These are phyloP conservation scores for Hortiboletus campestris DNA, from an alignment of 768 basidiomycete genomes.

Conservation along the genomic window DNA sequence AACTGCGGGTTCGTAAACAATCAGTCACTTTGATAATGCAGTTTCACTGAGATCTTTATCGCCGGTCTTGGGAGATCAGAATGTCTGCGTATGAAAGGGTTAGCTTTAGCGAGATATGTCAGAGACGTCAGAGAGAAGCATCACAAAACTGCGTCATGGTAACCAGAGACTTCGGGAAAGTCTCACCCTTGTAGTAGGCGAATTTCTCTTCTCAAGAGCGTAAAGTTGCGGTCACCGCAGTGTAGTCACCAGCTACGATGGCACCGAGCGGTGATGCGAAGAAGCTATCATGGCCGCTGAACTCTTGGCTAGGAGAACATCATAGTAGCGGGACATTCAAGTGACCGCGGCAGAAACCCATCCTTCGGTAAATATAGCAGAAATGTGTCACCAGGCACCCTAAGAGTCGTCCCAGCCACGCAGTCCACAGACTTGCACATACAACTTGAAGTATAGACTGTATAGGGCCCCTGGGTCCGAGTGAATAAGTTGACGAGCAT, in stretches of 20 bases:
- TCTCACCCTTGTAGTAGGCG: neutral
- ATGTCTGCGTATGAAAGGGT: neutral
- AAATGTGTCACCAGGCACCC: neutral
- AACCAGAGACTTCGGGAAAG: neutral
- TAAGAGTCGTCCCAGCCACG: neutral
- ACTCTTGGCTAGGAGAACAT: neutral
- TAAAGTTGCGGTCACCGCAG: neutral
- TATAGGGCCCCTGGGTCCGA: neutral
- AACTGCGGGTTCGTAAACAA: neutral
- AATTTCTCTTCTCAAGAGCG: neutral
- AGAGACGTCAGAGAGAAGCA: neutral
- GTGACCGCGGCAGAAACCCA: too few relatives aligned
- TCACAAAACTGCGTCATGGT: neutral
- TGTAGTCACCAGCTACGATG: neutral
- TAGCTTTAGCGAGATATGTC: neutral
- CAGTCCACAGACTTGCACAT: neutral
- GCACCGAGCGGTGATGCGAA: neutral
- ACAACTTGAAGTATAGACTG: neutral
- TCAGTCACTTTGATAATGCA: slow-evolving; percentile 1
- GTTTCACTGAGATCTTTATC: neutral
- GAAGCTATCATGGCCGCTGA: neutral
- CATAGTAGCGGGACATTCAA: too few relatives aligned
- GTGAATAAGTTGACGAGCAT: neutral
- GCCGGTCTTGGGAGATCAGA: neutral
- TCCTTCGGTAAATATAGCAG: too few relatives aligned